phyloP scores from a whole-genome alignment of 2,329 filamentous ascomycete genomes.

The Phaeosphaeria sp. region DNA sequence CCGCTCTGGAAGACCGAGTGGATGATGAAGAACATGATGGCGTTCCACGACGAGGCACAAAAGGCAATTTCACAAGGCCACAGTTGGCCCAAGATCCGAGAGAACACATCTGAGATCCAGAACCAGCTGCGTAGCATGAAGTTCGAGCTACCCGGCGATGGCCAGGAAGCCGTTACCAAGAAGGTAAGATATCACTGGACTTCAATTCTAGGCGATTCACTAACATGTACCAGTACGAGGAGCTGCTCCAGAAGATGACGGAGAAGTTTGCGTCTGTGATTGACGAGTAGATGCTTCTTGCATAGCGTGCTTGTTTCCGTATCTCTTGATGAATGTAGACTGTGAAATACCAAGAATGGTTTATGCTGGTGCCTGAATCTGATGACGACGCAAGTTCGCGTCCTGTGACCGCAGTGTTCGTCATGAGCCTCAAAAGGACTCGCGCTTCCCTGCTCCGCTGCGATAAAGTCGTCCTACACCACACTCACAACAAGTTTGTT shows the following conservation, averaged over 20 bases:
- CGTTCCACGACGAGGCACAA: slow-evolving; percentile 95
- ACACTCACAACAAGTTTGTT: neutral
- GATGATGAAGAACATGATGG: slow-evolving; percentile 99
- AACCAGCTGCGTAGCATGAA: slow-evolving; percentile 87
- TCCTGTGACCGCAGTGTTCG: slow-evolving; percentile 30
- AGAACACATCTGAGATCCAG: slow-evolving; percentile 88
- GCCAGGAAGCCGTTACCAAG: slow-evolving; percentile 79
- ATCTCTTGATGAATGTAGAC: slow-evolving; percentile 31
- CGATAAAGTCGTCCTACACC: neutral
- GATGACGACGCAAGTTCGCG: slow-evolving; percentile 44
- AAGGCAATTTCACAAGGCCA: slow-evolving; percentile 92
- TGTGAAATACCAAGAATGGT: slow-evolving; percentile 29
- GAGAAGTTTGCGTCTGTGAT: slow-evolving; percentile 97
- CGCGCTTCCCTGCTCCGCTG: neutral
- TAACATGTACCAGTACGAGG: slow-evolving; percentile 77
- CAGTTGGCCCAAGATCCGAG: slow-evolving; percentile 90
- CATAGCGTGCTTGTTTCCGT: slow-evolving; percentile 36
- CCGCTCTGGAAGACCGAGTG: slow-evolving; percentile 99
- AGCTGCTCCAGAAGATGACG: slow-evolving; percentile 86
- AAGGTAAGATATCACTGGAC: slow-evolving; percentile 65
- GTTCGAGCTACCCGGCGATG: slow-evolving; percentile 90
- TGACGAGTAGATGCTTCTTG: slow-evolving; percentile 75
- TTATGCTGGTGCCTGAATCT: slow-evolving; percentile 42
- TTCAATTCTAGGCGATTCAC: slow-evolving; percentile 13
- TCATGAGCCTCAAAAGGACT: slow-evolving; percentile 13